Evolutionary conservation across 2,329 filamentous ascomycete genomes (phyloP), one percentile per base, ranked within the genome.

Genomic region (Cadophora sp.): DNA sequence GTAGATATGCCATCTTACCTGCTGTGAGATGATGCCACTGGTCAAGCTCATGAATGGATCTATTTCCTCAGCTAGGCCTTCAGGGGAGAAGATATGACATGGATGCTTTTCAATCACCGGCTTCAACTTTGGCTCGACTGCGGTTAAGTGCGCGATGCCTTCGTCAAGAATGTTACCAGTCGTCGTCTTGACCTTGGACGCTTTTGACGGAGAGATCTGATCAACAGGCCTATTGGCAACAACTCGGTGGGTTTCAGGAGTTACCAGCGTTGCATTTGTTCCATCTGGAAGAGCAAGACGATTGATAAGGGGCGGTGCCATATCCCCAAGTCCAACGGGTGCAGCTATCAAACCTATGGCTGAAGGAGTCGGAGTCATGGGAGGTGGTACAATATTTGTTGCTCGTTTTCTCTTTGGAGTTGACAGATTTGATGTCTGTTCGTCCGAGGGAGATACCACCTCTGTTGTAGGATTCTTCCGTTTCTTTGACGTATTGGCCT

Each of bases 21-120:
- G 96, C 81, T 98, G 96, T 64, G 93, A 94, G 75, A 98, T 97
- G 77, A 99, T 97, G 62, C 94, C 92, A 79, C 91, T 94, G 48
- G 88, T 86, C 40, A 99, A 85, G 67, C 88, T 90, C 74, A 91
- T 90, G 76, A 97, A 99, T 0, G 96, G 96, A 79, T 98, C 93
- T 69, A 97, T 88, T 71, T 88, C 85, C 79, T 97, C 93, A 31
- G 90, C 88, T n/a, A 98, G 82, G 0, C 94, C 93, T 71, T 91
- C 90, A 0, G 93, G 87, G 1, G 90, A 92, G 80, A 98, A 98
- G 19, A 96, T 81, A 65, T 84, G 85, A 79, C 95, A 98, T 69
- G 87, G 87, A 76, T 97, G 86, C 67, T 88, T 87, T 67, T 92
- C 89, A 60, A 97, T 88, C 22, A 97, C 79, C 0, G 86, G 83